Evolutionary conservation across 345 rosid genomes (phyloP).

Genomic region (Citrus mangshanensis): DNA sequence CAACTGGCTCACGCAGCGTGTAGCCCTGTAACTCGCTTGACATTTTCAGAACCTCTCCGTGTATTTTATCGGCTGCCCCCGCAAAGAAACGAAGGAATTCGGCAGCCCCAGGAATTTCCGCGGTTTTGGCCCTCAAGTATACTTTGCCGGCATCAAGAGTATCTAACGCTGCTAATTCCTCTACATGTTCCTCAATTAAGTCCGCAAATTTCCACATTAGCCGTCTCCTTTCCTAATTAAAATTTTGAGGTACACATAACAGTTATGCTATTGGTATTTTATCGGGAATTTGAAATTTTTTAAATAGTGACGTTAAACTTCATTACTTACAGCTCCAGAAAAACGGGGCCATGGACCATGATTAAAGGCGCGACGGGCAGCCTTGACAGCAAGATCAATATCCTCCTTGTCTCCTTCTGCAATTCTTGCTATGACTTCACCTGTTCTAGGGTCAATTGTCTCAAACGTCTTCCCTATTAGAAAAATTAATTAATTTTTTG

Average conservation of each 20-base stretch:
- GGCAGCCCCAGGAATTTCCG: constrained; percentile 48
- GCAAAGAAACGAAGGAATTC: constrained; percentile 60
- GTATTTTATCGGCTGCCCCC: constrained; percentile 90
- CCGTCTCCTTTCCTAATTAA: constrained; percentile 54
- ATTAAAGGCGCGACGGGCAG: constrained; percentile 64
- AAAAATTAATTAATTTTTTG: not conserved
- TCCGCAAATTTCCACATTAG: constrained; percentile 63
- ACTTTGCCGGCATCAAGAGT: constrained; percentile 66
- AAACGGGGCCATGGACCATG: constrained; percentile 69
- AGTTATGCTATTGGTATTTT: no score
- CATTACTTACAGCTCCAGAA: constrained; percentile 48
- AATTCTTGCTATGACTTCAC: constrained; percentile 35
- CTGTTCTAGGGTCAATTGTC: constrained; percentile 57
- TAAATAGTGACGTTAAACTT: no score
- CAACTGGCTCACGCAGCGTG: constrained; percentile 77
- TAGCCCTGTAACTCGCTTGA: constrained; percentile 54
- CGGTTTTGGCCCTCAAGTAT: constrained; percentile 30
- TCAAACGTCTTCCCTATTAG: constrained; percentile 45
- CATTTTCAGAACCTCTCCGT: constrained; percentile 70
- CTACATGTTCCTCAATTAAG: constrained; percentile 53
- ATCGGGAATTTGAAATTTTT: not conserved
- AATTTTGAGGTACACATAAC: not conserved
- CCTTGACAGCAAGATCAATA: constrained; percentile 54
- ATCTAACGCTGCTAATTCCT: constrained; percentile 72
- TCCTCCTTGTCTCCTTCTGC: constrained; percentile 60